Percentiles rank a stretch among this genome's conserved stretches.
These are phyloP conservation scores for Theobroma cacao DNA, from an alignment of 345 rosid species.

Conservation along the genomic window DNA sequence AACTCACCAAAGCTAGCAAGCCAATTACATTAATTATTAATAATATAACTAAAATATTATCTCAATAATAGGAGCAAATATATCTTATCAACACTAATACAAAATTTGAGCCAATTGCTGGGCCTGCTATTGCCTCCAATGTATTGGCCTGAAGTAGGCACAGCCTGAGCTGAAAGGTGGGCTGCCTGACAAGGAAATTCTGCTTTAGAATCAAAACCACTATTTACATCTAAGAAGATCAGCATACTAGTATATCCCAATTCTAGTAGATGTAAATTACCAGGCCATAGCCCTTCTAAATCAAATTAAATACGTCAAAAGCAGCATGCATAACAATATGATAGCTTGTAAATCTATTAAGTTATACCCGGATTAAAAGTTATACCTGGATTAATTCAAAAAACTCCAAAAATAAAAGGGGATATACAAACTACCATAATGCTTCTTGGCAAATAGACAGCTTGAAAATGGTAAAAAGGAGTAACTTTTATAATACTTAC, in stretches of 20 bases:
- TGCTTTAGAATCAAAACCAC: not conserved
- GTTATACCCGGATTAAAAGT: not conserved
- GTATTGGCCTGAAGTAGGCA: not conserved
- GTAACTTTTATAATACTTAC: conserved; percentile 48
- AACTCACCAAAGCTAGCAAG: not conserved
- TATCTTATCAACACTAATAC: not conserved
- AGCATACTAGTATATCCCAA: not conserved
- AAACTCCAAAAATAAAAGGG: not conserved
- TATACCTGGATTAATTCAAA: not conserved
- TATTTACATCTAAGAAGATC: not conserved
- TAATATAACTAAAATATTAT: no score
- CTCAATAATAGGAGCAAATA: no score
- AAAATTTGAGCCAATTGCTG: not conserved
- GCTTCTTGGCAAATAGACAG: conserved; percentile 4
- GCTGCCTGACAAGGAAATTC: not conserved
- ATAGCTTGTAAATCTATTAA: not conserved
- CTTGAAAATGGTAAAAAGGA: conserved; percentile 1
- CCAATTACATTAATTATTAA: no score
- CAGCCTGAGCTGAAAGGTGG: not conserved
- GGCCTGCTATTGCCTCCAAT: not conserved
- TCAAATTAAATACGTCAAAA: not conserved
- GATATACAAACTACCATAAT: not conserved
- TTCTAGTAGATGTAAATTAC: not conserved
- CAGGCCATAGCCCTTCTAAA: not conserved
- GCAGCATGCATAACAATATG: not conserved